phyloP scores from a whole-genome alignment of 192 early-diverging fungal genomes.

The Backusella tarrabulga region DNA sequence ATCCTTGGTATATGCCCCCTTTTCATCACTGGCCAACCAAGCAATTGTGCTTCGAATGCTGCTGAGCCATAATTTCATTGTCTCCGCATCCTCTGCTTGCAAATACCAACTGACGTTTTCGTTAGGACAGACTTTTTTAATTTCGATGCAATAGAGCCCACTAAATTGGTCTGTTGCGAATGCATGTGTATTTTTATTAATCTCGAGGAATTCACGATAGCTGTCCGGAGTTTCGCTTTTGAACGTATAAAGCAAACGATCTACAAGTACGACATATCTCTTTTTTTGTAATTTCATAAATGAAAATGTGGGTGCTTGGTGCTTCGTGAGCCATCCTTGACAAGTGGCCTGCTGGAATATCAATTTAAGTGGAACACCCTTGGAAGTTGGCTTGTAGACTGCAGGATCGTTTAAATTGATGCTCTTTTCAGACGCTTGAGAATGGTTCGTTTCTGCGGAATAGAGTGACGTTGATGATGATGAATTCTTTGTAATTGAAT shows the following conservation, averaged over 20 bases:
- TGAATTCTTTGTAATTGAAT: neutral
- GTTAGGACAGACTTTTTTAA: constrained; percentile 13
- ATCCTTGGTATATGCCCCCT: neutral
- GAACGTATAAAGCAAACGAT: constrained; percentile 20
- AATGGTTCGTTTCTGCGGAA: neutral
- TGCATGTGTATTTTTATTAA: constrained; percentile 15
- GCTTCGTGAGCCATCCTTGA: constrained; percentile 21
- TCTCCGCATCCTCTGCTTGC: constrained; percentile 18
- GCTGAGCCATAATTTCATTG: constrained; percentile 21
- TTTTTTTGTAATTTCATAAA: constrained; percentile 19
- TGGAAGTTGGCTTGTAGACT: neutral
- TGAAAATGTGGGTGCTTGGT: constrained; percentile 23
- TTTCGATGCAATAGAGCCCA: constrained; percentile 25
- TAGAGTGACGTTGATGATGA: neutral
- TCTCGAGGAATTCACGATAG: constrained; percentile 24
- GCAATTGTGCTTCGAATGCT: constrained; percentile 15
- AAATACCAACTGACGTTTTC: constrained; percentile 20
- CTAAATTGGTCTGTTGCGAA: constrained; percentile 28
- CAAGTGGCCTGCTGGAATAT: constrained; percentile 14
- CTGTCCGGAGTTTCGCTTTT: constrained; percentile 14
- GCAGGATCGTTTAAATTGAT: constrained; percentile 2
- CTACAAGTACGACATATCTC: constrained; percentile 22
- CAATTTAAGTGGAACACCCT: neutral
- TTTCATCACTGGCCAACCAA: constrained; percentile 6
- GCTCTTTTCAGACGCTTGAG: neutral